A percentile compares a stretch with the other conserved stretches of the same genome.
These are phyloP conservation scores for Pueraria montana DNA, from an alignment of 306 rosid genomes.

Conservation along the genomic window DNA sequence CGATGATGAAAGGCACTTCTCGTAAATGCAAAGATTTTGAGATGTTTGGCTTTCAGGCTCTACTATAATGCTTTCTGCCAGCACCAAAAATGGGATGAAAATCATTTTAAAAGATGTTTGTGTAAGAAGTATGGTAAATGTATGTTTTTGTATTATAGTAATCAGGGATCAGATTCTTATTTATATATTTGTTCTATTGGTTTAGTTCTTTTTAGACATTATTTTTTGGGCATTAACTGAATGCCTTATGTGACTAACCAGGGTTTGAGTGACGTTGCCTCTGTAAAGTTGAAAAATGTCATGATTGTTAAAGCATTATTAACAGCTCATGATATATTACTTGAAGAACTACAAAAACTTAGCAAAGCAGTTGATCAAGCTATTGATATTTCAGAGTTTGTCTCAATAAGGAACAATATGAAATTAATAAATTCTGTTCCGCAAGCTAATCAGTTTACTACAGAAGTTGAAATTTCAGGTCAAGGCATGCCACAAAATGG, in stretches of 20 bases:
- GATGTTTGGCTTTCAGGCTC: not conserved
- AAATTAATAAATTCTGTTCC: slow-evolving; percentile 55
- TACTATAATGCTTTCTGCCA: not conserved
- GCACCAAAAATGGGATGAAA: slow-evolving; percentile 6
- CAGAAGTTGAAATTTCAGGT: slow-evolving; percentile 59
- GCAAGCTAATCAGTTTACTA: slow-evolving; percentile 53
- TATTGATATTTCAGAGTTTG: slow-evolving; percentile 71
- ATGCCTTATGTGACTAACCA: slow-evolving; percentile 50
- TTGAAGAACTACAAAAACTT: slow-evolving; percentile 76
- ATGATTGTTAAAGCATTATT: slow-evolving; percentile 70
- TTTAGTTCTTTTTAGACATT: slow-evolving; percentile 20
- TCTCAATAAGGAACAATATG: slow-evolving; percentile 61
- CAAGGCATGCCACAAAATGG: slow-evolving; percentile 75
- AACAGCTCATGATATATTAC: slow-evolving; percentile 72
- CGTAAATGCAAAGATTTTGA: not conserved
- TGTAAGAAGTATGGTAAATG: not conserved
- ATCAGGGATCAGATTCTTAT: not conserved
- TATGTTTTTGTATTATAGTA: slow-evolving; percentile 18
- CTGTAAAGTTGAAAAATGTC: slow-evolving; percentile 54
- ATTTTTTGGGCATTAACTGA: slow-evolving; percentile 46
- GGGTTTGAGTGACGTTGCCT: slow-evolving; percentile 53
- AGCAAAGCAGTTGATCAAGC: slow-evolving; percentile 69
- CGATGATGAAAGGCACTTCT: not conserved
- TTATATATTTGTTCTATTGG: slow-evolving; percentile 1
- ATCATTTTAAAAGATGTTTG: not conserved